Evolutionary conservation across 129 eudicot genomes (phyloP).

Genomic region (Ambrosia artemisiifolia): DNA sequence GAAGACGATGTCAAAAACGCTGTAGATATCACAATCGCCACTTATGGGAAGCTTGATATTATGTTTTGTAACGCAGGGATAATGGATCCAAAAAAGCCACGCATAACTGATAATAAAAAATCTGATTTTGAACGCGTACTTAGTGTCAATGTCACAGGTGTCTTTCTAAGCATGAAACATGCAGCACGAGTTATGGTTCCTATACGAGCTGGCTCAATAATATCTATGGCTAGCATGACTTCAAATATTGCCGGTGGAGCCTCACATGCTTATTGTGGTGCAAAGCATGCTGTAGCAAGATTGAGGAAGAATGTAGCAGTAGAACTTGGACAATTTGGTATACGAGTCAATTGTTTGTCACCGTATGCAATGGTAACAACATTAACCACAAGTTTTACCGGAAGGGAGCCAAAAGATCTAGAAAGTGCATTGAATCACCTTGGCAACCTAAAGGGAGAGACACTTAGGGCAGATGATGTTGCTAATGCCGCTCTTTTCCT

Average conservation of each 20-base stretch:
- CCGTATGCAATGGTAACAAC: not conserved
- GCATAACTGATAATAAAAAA: not conserved
- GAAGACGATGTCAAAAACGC: conserved; percentile 14
- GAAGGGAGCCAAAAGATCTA: too few species aligned
- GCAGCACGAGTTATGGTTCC: not conserved
- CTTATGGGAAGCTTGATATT: conserved; percentile 31
- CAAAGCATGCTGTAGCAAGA: too few species aligned
- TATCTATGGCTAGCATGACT: not conserved
- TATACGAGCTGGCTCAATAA: not conserved
- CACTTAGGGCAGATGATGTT: not conserved
- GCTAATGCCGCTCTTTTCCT: conserved; percentile 7
- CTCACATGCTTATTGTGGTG: too few species aligned
- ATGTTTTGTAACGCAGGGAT: conserved; percentile 23
- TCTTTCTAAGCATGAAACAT: not conserved
- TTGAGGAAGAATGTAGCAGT: too few species aligned
- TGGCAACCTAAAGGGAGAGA: conserved; percentile 11
- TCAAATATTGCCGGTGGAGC: not conserved
- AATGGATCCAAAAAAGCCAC: not conserved
- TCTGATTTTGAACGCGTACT: not conserved
- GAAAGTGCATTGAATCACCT: not conserved
- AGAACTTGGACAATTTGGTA: not conserved
- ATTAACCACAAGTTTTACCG: not conserved
- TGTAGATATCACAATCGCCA: conserved; percentile 15
- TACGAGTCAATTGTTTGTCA: conserved; percentile 1
- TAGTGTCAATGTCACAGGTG: not conserved